Conservation (phyloP, 495 filamentous ascomycete genomes). For the Penicillium longicatenatum region DNA sequence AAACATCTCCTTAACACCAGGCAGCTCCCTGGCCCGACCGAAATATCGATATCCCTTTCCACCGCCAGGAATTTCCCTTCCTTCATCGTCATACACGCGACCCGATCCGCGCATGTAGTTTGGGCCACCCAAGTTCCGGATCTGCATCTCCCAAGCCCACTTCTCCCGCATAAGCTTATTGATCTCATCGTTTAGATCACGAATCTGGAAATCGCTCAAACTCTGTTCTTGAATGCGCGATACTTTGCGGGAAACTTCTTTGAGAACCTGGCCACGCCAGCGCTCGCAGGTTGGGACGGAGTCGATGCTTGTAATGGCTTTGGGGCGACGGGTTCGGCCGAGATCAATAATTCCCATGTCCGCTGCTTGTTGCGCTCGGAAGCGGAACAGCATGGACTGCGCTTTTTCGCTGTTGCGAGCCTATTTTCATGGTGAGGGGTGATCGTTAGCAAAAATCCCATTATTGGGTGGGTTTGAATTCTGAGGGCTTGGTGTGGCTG, state of each 20-base stretch:
- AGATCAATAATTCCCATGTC: constrained; percentile 95
- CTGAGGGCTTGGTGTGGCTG: background rate
- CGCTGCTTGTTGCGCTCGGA: constrained; percentile 95
- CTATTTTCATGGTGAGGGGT: constrained; percentile 39
- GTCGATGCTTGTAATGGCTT: constrained; percentile 81
- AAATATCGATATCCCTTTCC: constrained; percentile 93
- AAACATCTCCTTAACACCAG: constrained; percentile 96
- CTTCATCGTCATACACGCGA: constrained; percentile 87
- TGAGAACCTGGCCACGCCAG: constrained; percentile 97
- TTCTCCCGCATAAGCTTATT: constrained; percentile 99
- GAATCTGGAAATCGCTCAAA: constrained; percentile 92
- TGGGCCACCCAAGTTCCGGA: constrained; percentile 88
- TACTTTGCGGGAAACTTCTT: constrained; percentile 95
- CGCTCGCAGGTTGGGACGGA: constrained; percentile 89
- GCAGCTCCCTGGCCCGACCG: constrained; percentile 85
- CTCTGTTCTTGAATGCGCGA: constrained; percentile 88
- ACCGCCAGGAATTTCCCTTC: constrained; percentile 84
- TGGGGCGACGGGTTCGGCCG: constrained; percentile 85
- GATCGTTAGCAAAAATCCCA: constrained; percentile 26
- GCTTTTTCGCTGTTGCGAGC: constrained; percentile 94
- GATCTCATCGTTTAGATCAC: constrained; percentile 98
- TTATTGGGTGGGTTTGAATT: background rate
- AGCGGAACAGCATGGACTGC: constrained; percentile 99
- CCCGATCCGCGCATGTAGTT: constrained; percentile 95
- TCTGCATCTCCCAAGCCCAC: constrained; percentile 97